Conservation (phyloP, 345 rosid species). For the Cardiospermum halicacabum region DNA sequence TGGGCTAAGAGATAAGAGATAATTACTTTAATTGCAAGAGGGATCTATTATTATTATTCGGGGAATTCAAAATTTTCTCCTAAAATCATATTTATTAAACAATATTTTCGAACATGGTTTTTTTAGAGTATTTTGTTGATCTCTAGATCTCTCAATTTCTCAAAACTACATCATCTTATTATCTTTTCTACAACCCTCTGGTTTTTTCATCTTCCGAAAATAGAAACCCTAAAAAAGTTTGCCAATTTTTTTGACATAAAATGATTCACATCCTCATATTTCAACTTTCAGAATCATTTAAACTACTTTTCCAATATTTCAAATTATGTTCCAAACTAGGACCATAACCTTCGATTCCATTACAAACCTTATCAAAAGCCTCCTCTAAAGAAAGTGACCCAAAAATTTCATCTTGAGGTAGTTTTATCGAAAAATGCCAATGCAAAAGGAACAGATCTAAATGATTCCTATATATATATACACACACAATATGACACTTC, state of each 20-base stretch:
- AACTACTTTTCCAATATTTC: constrained; percentile 14
- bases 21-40: no score
- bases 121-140: no score
- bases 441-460: constrained; percentile 19
- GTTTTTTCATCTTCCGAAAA: constrained; percentile 20
- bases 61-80: no score
- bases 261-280: constrained; percentile 22
- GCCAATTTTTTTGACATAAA: constrained; percentile 22
- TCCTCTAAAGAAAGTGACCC: constrained; percentile 1
- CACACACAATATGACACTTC: constrained; percentile 24
- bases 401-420: neutral
- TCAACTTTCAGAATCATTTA: constrained; percentile 19
- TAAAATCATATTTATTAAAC: no score
- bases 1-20: no score
- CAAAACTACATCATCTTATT: no score
- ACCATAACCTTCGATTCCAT: constrained; percentile 14
- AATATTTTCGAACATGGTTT: no score
- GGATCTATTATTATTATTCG: no score
- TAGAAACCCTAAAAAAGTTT: constrained; percentile 27
- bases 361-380: constrained; percentile 24
- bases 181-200: neutral
- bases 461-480: constrained; percentile 25
- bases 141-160: no score
- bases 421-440: constrained; percentile 20
- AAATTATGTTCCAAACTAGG: constrained; percentile 25